These are phyloP conservation scores for Venustampulla echinocandica DNA, from an alignment of 495 filamentous ascomycete genomes.

Conservation along the genomic window DNA sequence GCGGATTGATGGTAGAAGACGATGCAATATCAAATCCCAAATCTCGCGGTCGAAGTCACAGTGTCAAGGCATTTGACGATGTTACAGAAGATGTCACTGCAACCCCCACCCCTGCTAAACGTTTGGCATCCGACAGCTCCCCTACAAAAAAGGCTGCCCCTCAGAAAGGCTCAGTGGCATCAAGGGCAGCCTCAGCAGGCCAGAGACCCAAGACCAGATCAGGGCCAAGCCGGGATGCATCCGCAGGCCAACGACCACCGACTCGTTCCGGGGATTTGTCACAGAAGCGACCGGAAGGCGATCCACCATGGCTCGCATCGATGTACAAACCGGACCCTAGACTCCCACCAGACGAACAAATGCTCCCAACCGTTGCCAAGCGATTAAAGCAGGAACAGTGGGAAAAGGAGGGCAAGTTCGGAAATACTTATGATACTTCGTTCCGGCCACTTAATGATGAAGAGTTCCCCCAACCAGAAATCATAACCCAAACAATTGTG, in stretches of 20 bases:
- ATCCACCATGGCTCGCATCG: conserved; percentile 87
- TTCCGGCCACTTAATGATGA: conserved; percentile 66
- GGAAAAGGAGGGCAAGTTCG: conserved; percentile 81
- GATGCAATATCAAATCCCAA: conserved; percentile 45
- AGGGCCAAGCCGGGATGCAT: conserved; percentile 27
- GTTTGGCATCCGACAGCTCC: conserved; percentile 33
- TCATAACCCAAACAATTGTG: conserved; percentile 18
- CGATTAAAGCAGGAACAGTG: conserved; percentile 89
- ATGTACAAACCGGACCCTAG: conserved; percentile 96
- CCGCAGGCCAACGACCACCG: conserved; percentile 33
- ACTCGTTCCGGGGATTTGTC: conserved; percentile 42
- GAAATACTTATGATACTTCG: conserved; percentile 71
- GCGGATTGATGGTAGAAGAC: conserved; percentile 52
- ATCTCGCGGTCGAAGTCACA: conserved; percentile 62
- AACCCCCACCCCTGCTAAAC: conserved; percentile 39
- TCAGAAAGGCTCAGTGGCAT: conserved; percentile 32
- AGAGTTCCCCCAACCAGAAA: conserved; percentile 16
- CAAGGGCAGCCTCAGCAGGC: conserved; percentile 32
- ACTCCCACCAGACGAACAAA: conserved; percentile 88
- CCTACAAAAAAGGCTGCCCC: conserved; percentile 33
- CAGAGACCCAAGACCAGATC: conserved; percentile 57
- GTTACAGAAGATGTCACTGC: conserved; percentile 37
- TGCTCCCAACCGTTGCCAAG: conserved; percentile 88
- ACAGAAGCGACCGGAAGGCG: conserved; percentile 74
- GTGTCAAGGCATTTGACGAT: conserved; percentile 49